These are phyloP conservation scores for Echria macrotheca DNA, from an alignment of 495 filamentous ascomycete genomes.

Conservation along the genomic window DNA sequence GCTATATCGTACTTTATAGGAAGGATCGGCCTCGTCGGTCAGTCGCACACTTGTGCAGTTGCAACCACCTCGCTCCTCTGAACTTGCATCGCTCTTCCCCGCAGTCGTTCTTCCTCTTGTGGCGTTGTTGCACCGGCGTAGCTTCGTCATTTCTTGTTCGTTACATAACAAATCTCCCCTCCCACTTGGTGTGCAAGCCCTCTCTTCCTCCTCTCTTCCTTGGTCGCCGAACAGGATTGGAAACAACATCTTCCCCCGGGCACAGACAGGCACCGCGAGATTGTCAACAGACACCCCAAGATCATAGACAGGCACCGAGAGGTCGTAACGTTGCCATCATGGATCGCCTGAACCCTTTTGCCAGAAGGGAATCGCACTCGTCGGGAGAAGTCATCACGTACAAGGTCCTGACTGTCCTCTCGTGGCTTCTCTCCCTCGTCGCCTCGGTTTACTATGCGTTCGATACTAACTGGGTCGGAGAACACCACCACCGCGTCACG, in stretches of 20 bases:
- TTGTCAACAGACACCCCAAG: neutral
- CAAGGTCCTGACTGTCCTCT: conserved; percentile 62
- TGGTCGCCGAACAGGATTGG: no score
- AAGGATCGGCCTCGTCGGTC: no score
- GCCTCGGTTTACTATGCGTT: conserved; percentile 65
- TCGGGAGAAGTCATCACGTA: conserved; percentile 46
- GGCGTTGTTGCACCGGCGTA: neutral
- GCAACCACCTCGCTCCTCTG: neutral
- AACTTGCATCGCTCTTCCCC: neutral
- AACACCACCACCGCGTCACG: conserved; percentile 43
- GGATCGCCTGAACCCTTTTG: conserved; percentile 56
- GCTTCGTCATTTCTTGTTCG: neutral
- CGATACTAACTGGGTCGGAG: conserved; percentile 54
- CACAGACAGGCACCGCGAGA: neutral
- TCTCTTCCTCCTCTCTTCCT: no score
- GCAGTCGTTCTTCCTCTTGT: neutral
- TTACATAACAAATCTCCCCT: neutral
- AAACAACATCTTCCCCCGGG: neutral
- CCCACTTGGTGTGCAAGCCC: no score
- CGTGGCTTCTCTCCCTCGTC: conserved; percentile 66
- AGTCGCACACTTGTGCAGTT: neutral
- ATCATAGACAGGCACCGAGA: neutral
- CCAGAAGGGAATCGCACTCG: conserved; percentile 55
- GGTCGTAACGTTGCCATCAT: conserved; percentile 25
- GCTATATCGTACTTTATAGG: no score